A percentile compares a stretch with the other conserved stretches of the same genome.
Evolutionary conservation across 805 yeast species (phyloP).

Genomic region (Schizosaccharomyces cryophilus): DNA sequence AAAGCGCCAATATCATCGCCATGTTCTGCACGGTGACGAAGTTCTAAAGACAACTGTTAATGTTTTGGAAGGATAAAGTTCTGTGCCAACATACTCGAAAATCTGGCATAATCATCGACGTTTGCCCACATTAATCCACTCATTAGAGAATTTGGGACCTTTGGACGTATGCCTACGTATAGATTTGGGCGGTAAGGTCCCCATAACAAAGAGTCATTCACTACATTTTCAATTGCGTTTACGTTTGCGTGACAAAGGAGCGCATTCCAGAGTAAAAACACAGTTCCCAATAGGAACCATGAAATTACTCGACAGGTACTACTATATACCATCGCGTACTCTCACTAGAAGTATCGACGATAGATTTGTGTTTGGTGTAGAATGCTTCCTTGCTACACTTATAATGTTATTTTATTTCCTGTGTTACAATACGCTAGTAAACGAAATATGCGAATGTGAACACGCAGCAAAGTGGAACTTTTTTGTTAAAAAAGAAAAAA

Average conservation of each 20-base stretch:
- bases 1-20: slow-evolving; percentile 44
- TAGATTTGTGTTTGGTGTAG: no score
- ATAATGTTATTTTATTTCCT: no score
- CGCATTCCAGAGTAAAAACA: not conserved
- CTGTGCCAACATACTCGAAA: slow-evolving; percentile 18
- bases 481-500: no score
- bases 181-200: slow-evolving; percentile 79
- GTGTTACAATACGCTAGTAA: no score
- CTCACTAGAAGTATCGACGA: no score
- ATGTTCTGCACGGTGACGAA: slow-evolving; percentile 54
- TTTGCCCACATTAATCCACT: slow-evolving; percentile 80
- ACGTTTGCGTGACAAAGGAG: not conserved
- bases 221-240: slow-evolving; percentile 9
- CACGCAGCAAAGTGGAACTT: no score
- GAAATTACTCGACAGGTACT: not conserved
- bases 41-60: not conserved
- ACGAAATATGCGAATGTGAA: no score
- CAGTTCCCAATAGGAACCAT: not conserved
- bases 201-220: slow-evolving; percentile 44
- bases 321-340: no score
- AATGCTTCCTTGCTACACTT: no score
- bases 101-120: slow-evolving; percentile 28
- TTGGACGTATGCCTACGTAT: slow-evolving; percentile 67
- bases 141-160: slow-evolving; percentile 47
- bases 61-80: not conserved